Evolutionary conservation across 352 stramenopile species (phyloP).

Genomic region (Pythium insidiosum): DNA sequence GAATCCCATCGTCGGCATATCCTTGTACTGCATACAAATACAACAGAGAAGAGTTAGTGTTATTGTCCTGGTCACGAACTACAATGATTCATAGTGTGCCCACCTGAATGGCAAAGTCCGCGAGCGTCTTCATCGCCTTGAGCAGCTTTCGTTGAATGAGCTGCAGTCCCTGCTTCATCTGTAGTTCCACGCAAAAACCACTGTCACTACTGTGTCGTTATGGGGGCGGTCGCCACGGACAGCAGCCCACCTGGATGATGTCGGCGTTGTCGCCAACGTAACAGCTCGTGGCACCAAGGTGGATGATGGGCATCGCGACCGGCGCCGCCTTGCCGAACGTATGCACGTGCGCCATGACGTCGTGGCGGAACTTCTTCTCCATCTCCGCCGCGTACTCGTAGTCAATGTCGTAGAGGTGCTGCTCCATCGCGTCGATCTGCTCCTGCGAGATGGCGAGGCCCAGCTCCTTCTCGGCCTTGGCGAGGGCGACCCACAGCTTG

Average conservation of each 20-base stretch:
- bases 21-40: slow-evolving; percentile 78
- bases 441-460: slow-evolving; percentile 96
- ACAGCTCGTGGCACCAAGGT: slow-evolving; percentile 97
- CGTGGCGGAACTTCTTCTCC: slow-evolving; percentile 98
- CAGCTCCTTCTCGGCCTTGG: slow-evolving; percentile 95
- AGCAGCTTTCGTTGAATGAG: slow-evolving; percentile 97
- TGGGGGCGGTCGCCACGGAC: no score
- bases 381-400: slow-evolving; percentile 96
- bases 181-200: no score
- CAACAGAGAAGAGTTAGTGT: no score
- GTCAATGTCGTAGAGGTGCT: slow-evolving; percentile 96
- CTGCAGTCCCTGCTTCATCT: slow-evolving; percentile 92
- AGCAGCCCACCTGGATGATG: no score
- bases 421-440: slow-evolving; percentile 95
- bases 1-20: slow-evolving; percentile 97
- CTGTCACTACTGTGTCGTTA: no score
- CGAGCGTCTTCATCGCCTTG: slow-evolving; percentile 93
- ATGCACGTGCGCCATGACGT: slow-evolving; percentile 99
- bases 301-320: slow-evolving; percentile 97
- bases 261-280: slow-evolving; percentile 99
- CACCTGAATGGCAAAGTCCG: slow-evolving; percentile 86
- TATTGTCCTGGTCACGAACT: no score
- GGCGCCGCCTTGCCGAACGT: slow-evolving; percentile 95
- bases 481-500: slow-evolving; percentile 97
- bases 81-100: no score